Evolutionary conservation across 805 yeast species (phyloP).

Genomic region (Torulaspora quercuum): DNA sequence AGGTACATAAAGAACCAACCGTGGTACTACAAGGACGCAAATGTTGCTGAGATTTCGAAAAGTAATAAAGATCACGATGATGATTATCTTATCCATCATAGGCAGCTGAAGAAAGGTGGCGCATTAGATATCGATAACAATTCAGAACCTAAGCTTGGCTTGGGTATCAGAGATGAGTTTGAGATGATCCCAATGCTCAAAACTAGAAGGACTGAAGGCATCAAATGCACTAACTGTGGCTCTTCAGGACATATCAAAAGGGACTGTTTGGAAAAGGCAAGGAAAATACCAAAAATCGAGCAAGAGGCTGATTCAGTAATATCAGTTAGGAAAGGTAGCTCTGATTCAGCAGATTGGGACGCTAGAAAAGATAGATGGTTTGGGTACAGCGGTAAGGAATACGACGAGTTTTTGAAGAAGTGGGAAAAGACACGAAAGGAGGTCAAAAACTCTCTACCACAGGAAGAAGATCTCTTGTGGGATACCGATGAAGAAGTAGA

Average conservation of each 20-base stretch:
- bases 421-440: conserved; percentile 42
- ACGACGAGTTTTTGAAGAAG: conserved; percentile 46
- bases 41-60: conserved; percentile 1
- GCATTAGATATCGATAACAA: conserved; percentile 42
- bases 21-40: conserved; percentile 31
- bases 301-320: conserved; percentile 26
- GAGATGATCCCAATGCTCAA: conserved; percentile 18
- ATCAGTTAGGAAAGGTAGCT: conserved; percentile 19
- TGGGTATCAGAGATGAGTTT: conserved; percentile 52
- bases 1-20: conserved; percentile 35
- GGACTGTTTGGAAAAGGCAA: conserved; percentile 60
- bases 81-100: conserved; percentile 58
- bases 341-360: conserved; percentile 48
- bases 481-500: conserved; percentile 47
- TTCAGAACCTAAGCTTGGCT: conserved; percentile 51
- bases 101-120: conserved; percentile 38
- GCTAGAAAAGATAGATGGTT: conserved; percentile 78
- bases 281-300: conserved; percentile 35
- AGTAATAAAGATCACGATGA: conserved; percentile 20
- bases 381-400: conserved; percentile 66
- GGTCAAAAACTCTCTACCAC: conserved; percentile 13
- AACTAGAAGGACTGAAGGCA: conserved; percentile 32
- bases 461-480: conserved; percentile 19
- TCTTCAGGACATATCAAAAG: conserved; percentile 45
- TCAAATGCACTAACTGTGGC: conserved; percentile 57